These are phyloP conservation scores for Nitzschia sp. DNA, from an alignment of 108 stramenopile genomes.

Conservation along the genomic window DNA sequence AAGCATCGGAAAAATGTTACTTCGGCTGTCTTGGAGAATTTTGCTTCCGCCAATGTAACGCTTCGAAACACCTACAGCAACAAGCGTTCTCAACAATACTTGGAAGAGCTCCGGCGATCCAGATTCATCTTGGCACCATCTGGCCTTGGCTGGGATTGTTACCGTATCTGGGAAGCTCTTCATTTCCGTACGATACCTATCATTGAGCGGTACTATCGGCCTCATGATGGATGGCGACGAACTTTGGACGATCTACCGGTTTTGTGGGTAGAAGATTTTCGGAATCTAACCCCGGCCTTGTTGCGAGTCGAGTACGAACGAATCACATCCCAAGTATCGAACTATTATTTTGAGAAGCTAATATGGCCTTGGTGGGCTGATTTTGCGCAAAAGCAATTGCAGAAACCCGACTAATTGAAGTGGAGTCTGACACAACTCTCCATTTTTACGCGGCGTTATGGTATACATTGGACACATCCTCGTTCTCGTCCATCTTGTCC, in stretches of 20 bases:
- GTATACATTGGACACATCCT: conserved; percentile 68
- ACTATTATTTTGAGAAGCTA: conserved; percentile 41
- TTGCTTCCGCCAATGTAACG: conserved; percentile 19
- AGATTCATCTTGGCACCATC: conserved; percentile 57
- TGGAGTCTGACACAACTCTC: background rate
- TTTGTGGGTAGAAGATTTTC: conserved; percentile 49
- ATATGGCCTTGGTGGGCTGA: conserved; percentile 51
- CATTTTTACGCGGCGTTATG: conserved; percentile 46
- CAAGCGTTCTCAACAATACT: conserved; percentile 14
- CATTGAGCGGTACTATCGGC: conserved; percentile 36
- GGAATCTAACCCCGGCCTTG: conserved; percentile 49
- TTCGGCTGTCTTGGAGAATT: conserved; percentile 45
- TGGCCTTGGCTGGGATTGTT: conserved; percentile 57
- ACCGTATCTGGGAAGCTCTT: conserved; percentile 54
- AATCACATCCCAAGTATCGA: conserved; percentile 7
- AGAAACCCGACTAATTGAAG: background rate
- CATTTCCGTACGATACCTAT: conserved; percentile 46
- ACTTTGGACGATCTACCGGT: conserved; percentile 49
- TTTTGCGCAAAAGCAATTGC: conserved; percentile 28
- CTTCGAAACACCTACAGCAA: conserved; percentile 28
- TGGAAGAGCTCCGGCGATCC: conserved; percentile 20
- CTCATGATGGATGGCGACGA: conserved; percentile 46
- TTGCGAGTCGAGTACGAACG: conserved; percentile 39
- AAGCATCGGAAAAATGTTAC: conserved; percentile 22
- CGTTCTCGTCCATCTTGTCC: conserved; percentile 58